Percentiles rank a stretch among this genome's conserved stretches.
Evolutionary conservation across 202 grass and related monocot genomes (phyloP).

Genomic region (Setaria viridis): DNA sequence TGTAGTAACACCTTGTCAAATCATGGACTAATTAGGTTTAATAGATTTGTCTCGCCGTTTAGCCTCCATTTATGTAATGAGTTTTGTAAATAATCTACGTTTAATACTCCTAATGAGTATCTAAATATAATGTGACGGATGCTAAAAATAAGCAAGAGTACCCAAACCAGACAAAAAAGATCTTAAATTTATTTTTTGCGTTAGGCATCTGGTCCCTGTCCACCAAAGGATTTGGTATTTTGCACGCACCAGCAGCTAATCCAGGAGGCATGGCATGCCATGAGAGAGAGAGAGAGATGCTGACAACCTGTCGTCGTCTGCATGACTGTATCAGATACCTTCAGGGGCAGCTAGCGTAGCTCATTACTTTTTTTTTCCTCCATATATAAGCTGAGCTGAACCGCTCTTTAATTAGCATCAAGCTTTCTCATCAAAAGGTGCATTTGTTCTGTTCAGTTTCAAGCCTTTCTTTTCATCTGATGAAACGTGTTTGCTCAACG

Average conservation of each 20-base stretch:
- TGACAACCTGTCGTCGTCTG: not conserved
- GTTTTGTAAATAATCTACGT: too few species aligned
- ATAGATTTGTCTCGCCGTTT: too few species aligned
- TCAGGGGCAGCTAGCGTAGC: not conserved
- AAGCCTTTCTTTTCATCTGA: not conserved
- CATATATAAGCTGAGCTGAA: not conserved
- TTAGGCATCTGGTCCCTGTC: not conserved
- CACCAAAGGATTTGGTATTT: not conserved
- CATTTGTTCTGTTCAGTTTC: not conserved
- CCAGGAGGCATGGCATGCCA: slow-evolving; percentile 1
- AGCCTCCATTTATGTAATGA: too few species aligned
- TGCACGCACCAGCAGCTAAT: slow-evolving; percentile 31
- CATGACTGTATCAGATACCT: slow-evolving; percentile 22
- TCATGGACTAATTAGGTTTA: too few species aligned
- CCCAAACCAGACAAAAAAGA: too few species aligned
- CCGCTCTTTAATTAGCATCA: slow-evolving; percentile 1
- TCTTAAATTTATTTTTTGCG: too few species aligned
- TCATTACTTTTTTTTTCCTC: not conserved
- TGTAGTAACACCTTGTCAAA: too few species aligned
- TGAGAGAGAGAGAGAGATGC: not conserved
- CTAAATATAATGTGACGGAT: too few species aligned
- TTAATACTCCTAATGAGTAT: too few species aligned
- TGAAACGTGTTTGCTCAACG: not conserved
- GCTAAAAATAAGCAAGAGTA: too few species aligned
- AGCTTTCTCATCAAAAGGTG: slow-evolving; percentile 9